These are phyloP conservation scores for Aotearoamyces nothofagi DNA, from an alignment of 2,329 filamentous ascomycete genomes.

Conservation along the genomic window DNA sequence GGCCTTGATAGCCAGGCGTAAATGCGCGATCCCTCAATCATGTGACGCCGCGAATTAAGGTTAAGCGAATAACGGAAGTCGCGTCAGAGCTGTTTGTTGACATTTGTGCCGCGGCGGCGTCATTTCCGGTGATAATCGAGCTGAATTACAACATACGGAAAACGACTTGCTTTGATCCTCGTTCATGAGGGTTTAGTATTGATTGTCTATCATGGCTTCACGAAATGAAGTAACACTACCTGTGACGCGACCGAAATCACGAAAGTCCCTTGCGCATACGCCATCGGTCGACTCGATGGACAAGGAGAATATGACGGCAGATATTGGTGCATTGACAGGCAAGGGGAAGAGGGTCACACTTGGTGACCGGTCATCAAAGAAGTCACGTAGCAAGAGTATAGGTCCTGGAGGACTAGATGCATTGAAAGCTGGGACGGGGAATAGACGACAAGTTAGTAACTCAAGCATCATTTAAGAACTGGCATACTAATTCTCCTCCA, in stretches of 20 bases:
- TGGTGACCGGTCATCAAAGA: conserved; percentile 27
- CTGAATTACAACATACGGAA: too few species aligned
- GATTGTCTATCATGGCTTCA: conserved; percentile 24
- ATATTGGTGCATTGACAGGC: conserved; percentile 32
- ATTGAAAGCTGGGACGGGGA: conserved; percentile 59
- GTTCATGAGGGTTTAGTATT: too few species aligned
- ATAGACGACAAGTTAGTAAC: conserved; percentile 57
- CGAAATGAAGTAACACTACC: conserved; percentile 34
- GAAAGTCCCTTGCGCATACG: conserved; percentile 59
- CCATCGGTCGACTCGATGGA: conserved; percentile 38
- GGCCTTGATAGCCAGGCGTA: too few species aligned
- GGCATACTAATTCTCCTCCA: conserved; percentile 14
- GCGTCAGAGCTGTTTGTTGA: too few species aligned
- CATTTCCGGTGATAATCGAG: too few species aligned
- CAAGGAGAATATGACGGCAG: conserved; percentile 66
- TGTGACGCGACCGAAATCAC: conserved; percentile 34
- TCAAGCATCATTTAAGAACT: conserved; percentile 13
- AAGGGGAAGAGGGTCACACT: conserved; percentile 11
- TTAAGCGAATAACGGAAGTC: too few species aligned
- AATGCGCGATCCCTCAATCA: too few species aligned
- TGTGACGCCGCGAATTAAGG: too few species aligned
- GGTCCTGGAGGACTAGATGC: conserved; percentile 82
- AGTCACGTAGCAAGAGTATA: conserved; percentile 88
- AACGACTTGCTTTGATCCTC: too few species aligned
- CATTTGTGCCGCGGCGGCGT: too few species aligned